Conservation (phyloP, 2,329 filamentous ascomycete species). For the Anthostomella pinea region DNA sequence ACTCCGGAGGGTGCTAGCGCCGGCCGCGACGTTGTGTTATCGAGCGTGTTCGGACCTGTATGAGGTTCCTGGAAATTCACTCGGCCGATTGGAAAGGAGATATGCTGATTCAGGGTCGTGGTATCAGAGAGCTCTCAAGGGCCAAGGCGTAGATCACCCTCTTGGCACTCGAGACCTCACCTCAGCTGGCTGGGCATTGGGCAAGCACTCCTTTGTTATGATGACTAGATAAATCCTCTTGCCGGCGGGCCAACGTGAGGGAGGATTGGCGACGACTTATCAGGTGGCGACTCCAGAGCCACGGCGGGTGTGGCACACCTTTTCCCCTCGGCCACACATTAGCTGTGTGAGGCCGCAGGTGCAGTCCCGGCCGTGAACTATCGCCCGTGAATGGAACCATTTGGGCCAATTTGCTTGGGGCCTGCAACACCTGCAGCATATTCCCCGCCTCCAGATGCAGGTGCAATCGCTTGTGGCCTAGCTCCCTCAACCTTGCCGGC, state of each 20-base stretch:
- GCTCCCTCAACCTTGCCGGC: slow-evolving; percentile 21
- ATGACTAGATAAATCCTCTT: slow-evolving; percentile 6
- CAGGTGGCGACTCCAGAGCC: slow-evolving; percentile 19
- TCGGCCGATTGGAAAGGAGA: too few relatives aligned
- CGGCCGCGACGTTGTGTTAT: too few relatives aligned
- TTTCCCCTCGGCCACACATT: slow-evolving; percentile 1
- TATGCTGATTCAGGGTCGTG: too few relatives aligned
- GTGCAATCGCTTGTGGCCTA: slow-evolving; percentile 28
- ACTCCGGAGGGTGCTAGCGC: too few relatives aligned
- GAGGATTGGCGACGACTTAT: slow-evolving; percentile 17
- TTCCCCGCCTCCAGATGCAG: slow-evolving; percentile 29
- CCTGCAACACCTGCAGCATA: slow-evolving; percentile 11
- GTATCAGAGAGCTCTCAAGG: too few relatives aligned
- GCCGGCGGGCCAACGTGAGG: slow-evolving; percentile 12
- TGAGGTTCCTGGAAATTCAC: too few relatives aligned
- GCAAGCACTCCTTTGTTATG: slow-evolving; percentile 10
- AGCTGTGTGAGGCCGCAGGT: slow-evolving; percentile 2
- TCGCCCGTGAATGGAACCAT: slow-evolving; percentile 21
- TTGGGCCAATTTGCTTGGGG: slow-evolving; percentile 18
- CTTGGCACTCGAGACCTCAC: background rate
- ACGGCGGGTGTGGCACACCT: slow-evolving; percentile 18
- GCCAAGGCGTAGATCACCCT: too few relatives aligned
- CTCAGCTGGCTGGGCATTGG: background rate
- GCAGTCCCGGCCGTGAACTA: slow-evolving; percentile 13
- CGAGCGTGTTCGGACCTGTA: too few relatives aligned